phyloP scores from a whole-genome alignment of 768 basidiomycete genomes.

The Hypholoma sublateritium region DNA sequence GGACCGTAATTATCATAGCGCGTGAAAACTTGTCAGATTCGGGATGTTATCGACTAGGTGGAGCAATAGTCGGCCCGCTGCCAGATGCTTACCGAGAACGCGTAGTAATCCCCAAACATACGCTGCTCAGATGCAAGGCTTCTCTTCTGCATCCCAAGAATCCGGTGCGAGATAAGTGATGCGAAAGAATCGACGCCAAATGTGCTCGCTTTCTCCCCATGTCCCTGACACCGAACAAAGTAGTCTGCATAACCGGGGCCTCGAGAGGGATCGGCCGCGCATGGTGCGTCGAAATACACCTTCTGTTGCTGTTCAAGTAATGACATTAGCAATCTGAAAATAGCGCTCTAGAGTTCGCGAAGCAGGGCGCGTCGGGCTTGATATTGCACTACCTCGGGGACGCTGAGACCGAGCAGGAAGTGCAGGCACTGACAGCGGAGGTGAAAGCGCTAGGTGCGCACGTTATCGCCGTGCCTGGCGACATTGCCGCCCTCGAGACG shows the following conservation, averaged over 20 bases:
- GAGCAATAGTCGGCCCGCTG: too few species aligned
- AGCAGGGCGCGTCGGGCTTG: constrained; percentile 62
- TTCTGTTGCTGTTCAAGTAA: neutral
- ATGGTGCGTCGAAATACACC: constrained; percentile 33
- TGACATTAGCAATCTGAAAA: neutral
- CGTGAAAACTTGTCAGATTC: too few species aligned
- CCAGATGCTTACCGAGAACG: too few species aligned
- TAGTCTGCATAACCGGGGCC: constrained; percentile 73
- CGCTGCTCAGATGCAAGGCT: too few species aligned
- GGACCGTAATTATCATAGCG: too few species aligned
- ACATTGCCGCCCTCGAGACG: constrained; percentile 60
- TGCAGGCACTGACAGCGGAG: constrained; percentile 42
- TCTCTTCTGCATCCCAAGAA: too few species aligned
- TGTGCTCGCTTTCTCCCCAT: constrained; percentile 23
- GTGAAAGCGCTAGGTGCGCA: constrained; percentile 39
- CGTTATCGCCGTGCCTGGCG: constrained; percentile 56
- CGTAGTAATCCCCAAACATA: too few species aligned
- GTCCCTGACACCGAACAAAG: constrained; percentile 50
- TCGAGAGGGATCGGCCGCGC: constrained; percentile 74
- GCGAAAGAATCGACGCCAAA: neutral
- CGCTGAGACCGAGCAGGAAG: constrained; percentile 48
- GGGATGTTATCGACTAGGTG: too few species aligned
- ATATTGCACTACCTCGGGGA: constrained; percentile 72
- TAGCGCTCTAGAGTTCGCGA: constrained; percentile 59
- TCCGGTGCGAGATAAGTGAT: neutral